Percentiles rank a stretch among this genome's conserved stretches.
phyloP scores from a whole-genome alignment of 2,329 filamentous ascomycete genomes.

The Tolypocladium amazonense region DNA sequence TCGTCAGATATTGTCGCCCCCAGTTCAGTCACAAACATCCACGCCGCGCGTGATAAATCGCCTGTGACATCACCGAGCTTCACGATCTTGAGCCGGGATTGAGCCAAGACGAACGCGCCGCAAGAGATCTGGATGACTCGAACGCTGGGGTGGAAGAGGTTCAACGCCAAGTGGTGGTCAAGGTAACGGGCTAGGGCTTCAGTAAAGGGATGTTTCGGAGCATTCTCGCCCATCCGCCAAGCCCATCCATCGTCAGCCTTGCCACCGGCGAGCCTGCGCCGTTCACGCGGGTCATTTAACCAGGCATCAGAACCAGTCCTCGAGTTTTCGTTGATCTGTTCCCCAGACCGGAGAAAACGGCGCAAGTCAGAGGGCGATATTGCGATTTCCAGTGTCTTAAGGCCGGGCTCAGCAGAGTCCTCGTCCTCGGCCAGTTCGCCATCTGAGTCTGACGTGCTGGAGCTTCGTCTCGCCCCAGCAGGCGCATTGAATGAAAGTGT shows the following conservation, averaged over 20 bases:
- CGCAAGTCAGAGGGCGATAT: slow-evolving; percentile 36
- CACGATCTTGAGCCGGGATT: slow-evolving; percentile 38
- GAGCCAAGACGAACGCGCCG: slow-evolving; percentile 43
- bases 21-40: slow-evolving; percentile 25
- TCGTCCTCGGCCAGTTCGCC: slow-evolving; percentile 9
- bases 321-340: slow-evolving; percentile 4
- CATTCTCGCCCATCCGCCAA: slow-evolving; percentile 26
- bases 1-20: slow-evolving; percentile 21
- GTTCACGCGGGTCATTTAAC: slow-evolving; percentile 23
- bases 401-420: slow-evolving; percentile 12
- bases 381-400: slow-evolving; percentile 39
- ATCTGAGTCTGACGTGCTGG: slow-evolving; percentile 1
- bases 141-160: slow-evolving; percentile 46
- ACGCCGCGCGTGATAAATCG: slow-evolving; percentile 21
- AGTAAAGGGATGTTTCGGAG: slow-evolving; percentile 29
- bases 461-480: slow-evolving; percentile 7
- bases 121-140: slow-evolving; percentile 42
- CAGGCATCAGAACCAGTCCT: slow-evolving; percentile 10
- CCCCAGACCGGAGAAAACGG: slow-evolving; percentile 33
- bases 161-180: slow-evolving; percentile 39
- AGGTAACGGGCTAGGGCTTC: slow-evolving; percentile 40
- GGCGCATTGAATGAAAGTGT: slow-evolving; percentile 40
- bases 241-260: slow-evolving; percentile 42
- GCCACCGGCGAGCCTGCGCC: slow-evolving; percentile 34
- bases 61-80: slow-evolving; percentile 18